Evolutionary conservation across 2,329 filamentous ascomycete species (phyloP).

Genomic region (Calonectria hawksworthii): DNA sequence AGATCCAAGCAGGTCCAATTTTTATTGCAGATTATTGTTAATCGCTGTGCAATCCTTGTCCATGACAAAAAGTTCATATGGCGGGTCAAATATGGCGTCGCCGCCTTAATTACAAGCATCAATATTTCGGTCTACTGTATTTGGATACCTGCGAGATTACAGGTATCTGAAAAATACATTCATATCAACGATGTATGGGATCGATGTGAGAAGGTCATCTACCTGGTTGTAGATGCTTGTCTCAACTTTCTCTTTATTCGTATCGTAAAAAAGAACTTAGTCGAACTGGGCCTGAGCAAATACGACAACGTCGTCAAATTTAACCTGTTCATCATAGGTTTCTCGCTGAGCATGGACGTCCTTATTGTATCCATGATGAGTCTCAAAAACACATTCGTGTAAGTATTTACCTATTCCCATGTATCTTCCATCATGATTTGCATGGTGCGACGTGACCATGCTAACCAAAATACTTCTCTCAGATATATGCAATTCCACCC

Average conservation of each 20-base stretch:
- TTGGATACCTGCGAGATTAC: background rate
- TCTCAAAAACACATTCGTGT: background rate
- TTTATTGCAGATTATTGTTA: background rate
- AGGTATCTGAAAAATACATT: background rate
- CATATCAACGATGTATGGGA: conserved; percentile 3
- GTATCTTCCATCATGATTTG: too few relatives aligned
- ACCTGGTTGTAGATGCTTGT: background rate
- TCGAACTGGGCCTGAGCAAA: background rate
- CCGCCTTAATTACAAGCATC: background rate
- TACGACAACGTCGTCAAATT: conserved; percentile 5
- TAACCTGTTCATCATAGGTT: conserved; percentile 1
- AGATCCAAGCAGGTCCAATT: background rate
- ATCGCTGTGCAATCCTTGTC: background rate
- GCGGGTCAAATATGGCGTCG: background rate
- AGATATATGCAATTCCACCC: conserved; percentile 1
- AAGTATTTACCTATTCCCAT: background rate
- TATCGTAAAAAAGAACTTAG: background rate
- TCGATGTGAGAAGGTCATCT: conserved; percentile 3
- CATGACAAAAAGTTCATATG: conserved; percentile 2
- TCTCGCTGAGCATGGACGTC: background rate
- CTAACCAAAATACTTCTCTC: background rate
- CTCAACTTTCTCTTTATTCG: conserved; percentile 7
- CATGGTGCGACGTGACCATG: background rate
- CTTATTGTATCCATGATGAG: conserved; percentile 1
- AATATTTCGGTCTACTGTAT: conserved; percentile 4